Conservation (phyloP, 1,284 basidiomycete species). For the Gymnopus androsaceus region DNA sequence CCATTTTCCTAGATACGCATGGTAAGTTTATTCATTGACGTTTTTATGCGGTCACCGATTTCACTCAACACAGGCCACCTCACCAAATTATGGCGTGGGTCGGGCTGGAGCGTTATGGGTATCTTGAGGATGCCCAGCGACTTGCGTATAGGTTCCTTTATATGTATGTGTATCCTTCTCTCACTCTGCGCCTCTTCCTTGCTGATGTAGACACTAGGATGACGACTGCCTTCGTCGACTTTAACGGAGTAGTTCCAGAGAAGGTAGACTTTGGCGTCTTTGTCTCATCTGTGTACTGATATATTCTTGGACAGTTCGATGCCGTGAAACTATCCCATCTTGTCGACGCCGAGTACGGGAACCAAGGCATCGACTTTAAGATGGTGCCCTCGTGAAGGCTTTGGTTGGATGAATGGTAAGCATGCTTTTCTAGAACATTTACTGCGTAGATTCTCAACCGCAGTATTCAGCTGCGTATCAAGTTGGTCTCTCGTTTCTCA, state of each 20-base stretch:
- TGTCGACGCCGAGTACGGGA: slow-evolving; percentile 98
- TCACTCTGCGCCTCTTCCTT: background rate
- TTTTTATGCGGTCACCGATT: slow-evolving; percentile 9
- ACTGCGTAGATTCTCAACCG: slow-evolving; percentile 7
- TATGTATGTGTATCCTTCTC: slow-evolving; percentile 60
- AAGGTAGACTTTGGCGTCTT: slow-evolving; percentile 56
- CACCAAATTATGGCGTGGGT: slow-evolving; percentile 98
- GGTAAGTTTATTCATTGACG: slow-evolving; percentile 34
- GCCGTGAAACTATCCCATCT: slow-evolving; percentile 93
- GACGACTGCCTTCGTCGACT: slow-evolving; percentile 91
- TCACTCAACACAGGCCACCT: slow-evolving; percentile 70
- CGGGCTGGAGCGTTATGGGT: slow-evolving; percentile 94
- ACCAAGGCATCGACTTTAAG: slow-evolving; percentile 97
- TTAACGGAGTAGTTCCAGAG: slow-evolving; percentile 96
- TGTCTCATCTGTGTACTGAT: background rate
- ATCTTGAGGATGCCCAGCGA: slow-evolving; percentile 90
- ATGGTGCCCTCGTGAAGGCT: slow-evolving; percentile 95
- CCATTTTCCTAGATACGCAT: slow-evolving; percentile 56
- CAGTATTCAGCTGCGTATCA: slow-evolving; percentile 79
- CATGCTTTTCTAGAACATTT: slow-evolving; percentile 23
- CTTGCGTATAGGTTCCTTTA: slow-evolving; percentile 96
- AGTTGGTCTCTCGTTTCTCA: slow-evolving; percentile 93
- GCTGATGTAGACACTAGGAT: slow-evolving; percentile 53
- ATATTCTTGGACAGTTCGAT: slow-evolving; percentile 68
- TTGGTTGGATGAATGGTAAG: slow-evolving; percentile 93